Conservation (phyloP, 2,329 filamentous ascomycete genomes). For the Ophidiomyces ophidiicola region DNA sequence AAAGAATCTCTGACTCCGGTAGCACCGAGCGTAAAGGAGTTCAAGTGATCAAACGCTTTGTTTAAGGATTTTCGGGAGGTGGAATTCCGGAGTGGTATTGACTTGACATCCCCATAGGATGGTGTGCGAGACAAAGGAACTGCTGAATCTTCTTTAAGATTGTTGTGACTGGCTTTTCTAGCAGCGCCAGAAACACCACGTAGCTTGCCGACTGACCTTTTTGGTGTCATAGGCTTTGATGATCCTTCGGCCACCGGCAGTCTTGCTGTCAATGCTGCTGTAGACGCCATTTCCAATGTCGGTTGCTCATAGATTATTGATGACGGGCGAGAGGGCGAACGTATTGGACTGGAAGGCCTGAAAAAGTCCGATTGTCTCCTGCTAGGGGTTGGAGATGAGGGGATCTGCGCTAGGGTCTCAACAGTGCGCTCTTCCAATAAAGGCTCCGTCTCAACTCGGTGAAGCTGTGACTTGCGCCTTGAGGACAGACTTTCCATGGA, state of each 20-base stretch:
- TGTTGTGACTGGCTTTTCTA: conserved; percentile 2
- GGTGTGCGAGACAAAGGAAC: neutral
- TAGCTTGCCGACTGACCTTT: neutral
- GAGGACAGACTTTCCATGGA: neutral
- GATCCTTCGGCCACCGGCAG: neutral
- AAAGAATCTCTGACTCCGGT: conserved; percentile 13
- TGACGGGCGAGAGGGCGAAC: conserved; percentile 25
- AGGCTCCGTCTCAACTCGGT: conserved; percentile 24
- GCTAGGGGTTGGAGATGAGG: conserved; percentile 60
- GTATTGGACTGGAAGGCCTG: conserved; percentile 24
- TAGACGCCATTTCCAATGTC: neutral
- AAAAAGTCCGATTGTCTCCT: conserved; percentile 53
- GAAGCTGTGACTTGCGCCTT: neutral
- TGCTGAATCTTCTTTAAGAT: neutral
- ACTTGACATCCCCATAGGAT: conserved; percentile 36
- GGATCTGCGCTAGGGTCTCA: conserved; percentile 66
- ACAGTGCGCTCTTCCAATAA: conserved; percentile 76
- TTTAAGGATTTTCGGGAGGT: conserved; percentile 43
- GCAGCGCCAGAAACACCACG: neutral
- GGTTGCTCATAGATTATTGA: neutral
- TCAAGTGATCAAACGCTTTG: conserved; percentile 35
- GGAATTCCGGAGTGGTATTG: conserved; percentile 33
- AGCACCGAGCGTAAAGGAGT: conserved; percentile 23
- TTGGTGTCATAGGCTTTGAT: neutral
- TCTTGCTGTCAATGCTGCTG: neutral